phyloP scores from a whole-genome alignment of 225 moss, liverwort and hornwort genomes.

The Polytrichum commune region DNA sequence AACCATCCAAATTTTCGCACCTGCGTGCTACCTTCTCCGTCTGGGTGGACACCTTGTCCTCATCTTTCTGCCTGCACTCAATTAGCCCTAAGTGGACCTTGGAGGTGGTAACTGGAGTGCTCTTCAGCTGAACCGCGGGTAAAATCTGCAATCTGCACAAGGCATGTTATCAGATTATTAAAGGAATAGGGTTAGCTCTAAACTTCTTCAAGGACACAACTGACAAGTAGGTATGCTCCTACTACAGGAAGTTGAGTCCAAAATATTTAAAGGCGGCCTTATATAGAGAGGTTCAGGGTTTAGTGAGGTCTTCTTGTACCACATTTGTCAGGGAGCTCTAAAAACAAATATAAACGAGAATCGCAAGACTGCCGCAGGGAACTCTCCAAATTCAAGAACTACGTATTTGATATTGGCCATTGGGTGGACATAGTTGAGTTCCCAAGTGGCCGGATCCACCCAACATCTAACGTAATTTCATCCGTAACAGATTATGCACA shows the following conservation, averaged over 20 bases:
- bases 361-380: no score
- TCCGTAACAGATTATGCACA: no score
- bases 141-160: slow-evolving; percentile 29
- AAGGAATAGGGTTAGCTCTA: neutral
- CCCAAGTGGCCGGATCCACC: no score
- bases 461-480: no score
- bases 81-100: slow-evolving; percentile 11
- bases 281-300: neutral
- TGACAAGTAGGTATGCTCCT: neutral
- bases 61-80: slow-evolving; percentile 23
- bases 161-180: neutral
- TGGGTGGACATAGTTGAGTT: no score
- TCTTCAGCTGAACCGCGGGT: slow-evolving; percentile 7
- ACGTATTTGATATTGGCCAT: no score
- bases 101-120: slow-evolving; percentile 1
- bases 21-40: slow-evolving; percentile 29
- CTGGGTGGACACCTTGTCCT: slow-evolving; percentile 12
- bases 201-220: neutral
- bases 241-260: neutral
- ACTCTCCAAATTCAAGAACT: no score
- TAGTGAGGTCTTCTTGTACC: neutral
- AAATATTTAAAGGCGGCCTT: neutral
- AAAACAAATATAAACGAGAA: neutral
- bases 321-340: neutral
- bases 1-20: slow-evolving; percentile 15